Evolutionary conservation across 129 eudicot species (phyloP), one percentile per base, ranked within the genome.

Genomic region (Scalesia atractyloides): DNA sequence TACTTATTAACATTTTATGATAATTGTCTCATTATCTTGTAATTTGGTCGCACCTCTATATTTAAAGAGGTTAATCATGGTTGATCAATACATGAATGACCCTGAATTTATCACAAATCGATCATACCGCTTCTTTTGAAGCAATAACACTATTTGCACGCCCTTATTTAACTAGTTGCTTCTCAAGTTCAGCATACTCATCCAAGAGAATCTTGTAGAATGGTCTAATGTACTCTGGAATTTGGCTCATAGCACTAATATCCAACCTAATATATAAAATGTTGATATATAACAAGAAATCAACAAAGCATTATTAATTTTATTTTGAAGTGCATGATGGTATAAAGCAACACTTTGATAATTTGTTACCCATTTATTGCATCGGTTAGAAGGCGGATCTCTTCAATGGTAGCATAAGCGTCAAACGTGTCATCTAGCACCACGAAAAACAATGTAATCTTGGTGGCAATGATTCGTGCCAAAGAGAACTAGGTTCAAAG

Each of bases 401-500:
- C 83, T 12, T 73, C 75, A 15, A 73, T 53, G 39, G 83, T 79
- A 15, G 79, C 83, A 48, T 73, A 79, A 0, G 83, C 83, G 18
- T 79, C 82, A 47, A 76, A 81, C 2, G 79, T 76, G 62, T 81
- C 85, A 66, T 81, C 85, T 19, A 81, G 19, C 22, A 81, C 74
- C 18, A 78, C 73, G 3, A 78, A 72, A 49, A 81, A 69, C 48
- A 63, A 52, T 7, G 69, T 64, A 4, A 76, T 64, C 49, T 81
- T 76, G 18, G 74, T 56, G 43, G 70, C 72, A 51, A 81, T 76
- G 36, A 62, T 76, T 59, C 85, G 62, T 7, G 77, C 85, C 10
- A 70, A 53, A 9, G 85, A 69, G 71, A 81, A 17, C 53, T 50
- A 15, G 85, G 81, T 67, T 81, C 85, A 56, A 59, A 76, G 43